phyloP scores from a whole-genome alignment of 2,329 filamentous ascomycete genomes.

The Penicillium sp. region DNA sequence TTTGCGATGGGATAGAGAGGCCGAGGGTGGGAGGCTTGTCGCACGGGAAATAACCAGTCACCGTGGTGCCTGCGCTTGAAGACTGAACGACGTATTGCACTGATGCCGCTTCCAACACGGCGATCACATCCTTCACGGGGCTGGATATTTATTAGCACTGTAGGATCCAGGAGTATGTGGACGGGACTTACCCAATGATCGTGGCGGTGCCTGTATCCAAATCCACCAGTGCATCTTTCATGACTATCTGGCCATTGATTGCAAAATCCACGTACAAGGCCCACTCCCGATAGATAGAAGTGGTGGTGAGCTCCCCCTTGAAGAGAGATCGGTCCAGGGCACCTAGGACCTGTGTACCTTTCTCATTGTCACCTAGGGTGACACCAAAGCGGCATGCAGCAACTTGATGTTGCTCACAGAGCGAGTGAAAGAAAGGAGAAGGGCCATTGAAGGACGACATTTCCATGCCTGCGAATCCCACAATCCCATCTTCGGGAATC shows the following conservation, averaged over 20 bases:
- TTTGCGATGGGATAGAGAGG: conserved; percentile 2
- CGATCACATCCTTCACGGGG: background rate
- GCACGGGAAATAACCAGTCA: conserved; percentile 6
- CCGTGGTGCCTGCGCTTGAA: background rate
- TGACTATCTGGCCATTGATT: conserved; percentile 2
- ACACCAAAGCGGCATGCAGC: conserved; percentile 7
- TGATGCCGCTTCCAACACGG: background rate
- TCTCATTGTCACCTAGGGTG: conserved; percentile 1
- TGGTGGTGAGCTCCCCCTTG: conserved; percentile 6
- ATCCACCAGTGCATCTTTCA: conserved; percentile 3
- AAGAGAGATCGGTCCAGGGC: conserved; percentile 5
- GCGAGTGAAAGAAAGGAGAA: conserved; percentile 6
- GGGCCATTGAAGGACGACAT: conserved; percentile 1
- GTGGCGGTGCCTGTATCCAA: conserved; percentile 6
- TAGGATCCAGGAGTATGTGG: background rate
- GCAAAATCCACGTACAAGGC: conserved; percentile 5
- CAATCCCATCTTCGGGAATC: background rate
- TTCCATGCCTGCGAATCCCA: background rate
- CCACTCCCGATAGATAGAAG: conserved; percentile 8
- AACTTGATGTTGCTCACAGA: conserved; percentile 5
- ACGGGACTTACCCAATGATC: background rate
- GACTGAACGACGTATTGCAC: conserved; percentile 1
- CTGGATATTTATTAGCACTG: background rate
- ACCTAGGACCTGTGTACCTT: conserved; percentile 3
- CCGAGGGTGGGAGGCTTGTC: conserved; percentile 4